Conservation (phyloP, 352 stramenopile genomes). For the Globisporangium paroecandrum region DNA sequence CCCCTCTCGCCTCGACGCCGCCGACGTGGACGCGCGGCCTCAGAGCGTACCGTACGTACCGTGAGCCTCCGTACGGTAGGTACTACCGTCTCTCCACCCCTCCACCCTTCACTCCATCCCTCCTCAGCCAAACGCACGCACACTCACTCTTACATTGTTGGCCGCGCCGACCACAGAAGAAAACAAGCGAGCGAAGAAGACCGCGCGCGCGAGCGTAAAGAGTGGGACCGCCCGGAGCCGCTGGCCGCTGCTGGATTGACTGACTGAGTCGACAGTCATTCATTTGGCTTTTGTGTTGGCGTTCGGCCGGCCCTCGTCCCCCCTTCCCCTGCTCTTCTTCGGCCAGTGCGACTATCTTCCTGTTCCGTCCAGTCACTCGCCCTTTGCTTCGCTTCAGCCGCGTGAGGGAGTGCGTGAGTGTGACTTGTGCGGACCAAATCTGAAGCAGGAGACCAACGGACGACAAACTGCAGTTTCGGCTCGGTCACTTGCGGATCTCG, state of each 20-base stretch:
- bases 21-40: constrained; percentile 6
- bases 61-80: neutral
- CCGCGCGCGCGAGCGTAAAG: constrained; percentile 4
- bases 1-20: constrained; percentile 8
- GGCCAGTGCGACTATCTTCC: constrained; percentile 1
- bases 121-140: neutral
- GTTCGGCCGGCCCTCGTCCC: neutral
- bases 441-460: neutral
- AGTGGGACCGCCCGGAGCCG: constrained; percentile 11
- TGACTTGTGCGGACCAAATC: neutral
- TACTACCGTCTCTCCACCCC: too few species aligned
- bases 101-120: neutral
- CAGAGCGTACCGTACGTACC: neutral
- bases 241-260: constrained; percentile 10
- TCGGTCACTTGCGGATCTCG: constrained; percentile 11
- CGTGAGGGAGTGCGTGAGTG: neutral
- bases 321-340: neutral
- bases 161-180: neutral
- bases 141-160: neutral
- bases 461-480: constrained; percentile 9
- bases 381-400: neutral
- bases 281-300: neutral
- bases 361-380: neutral
- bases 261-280: neutral
- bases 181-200: constrained; percentile 3